Conservation (phyloP, 345 rosid genomes). For the Melaleuca alternifolia region DNA sequence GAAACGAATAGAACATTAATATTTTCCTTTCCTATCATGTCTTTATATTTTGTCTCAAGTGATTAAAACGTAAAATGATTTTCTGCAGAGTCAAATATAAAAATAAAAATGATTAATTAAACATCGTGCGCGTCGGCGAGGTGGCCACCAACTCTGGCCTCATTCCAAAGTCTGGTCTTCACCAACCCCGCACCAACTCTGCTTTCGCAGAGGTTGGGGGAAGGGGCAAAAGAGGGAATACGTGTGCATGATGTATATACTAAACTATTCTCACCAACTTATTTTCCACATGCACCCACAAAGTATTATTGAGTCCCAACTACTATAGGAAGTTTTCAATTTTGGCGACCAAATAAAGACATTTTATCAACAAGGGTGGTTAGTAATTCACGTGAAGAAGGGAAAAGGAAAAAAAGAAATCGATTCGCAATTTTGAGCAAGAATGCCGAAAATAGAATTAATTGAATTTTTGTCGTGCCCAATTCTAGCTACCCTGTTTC, state of each 20-base stretch:
- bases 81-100: neutral
- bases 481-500: neutral
- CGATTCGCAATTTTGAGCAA: neutral
- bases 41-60: neutral
- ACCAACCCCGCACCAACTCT: conserved; percentile 27
- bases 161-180: neutral
- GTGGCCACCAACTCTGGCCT: conserved; percentile 10
- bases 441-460: neutral
- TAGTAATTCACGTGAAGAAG: neutral
- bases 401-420: rapidly evolving
- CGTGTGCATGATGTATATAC: no score
- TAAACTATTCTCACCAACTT: neutral
- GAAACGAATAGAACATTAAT: no score
- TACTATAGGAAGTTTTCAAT: neutral
- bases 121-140: neutral
- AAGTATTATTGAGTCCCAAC: neutral
- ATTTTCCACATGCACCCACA: neutral
- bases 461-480: neutral
- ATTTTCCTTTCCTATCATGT: neutral
- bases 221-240: neutral
- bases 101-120: neutral
- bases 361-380: neutral
- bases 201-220: neutral
- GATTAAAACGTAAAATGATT: neutral
- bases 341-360: neutral